Evolutionary conservation across 192 early-diverging fungal species (phyloP).

Genomic region (Coemansia sp.): DNA sequence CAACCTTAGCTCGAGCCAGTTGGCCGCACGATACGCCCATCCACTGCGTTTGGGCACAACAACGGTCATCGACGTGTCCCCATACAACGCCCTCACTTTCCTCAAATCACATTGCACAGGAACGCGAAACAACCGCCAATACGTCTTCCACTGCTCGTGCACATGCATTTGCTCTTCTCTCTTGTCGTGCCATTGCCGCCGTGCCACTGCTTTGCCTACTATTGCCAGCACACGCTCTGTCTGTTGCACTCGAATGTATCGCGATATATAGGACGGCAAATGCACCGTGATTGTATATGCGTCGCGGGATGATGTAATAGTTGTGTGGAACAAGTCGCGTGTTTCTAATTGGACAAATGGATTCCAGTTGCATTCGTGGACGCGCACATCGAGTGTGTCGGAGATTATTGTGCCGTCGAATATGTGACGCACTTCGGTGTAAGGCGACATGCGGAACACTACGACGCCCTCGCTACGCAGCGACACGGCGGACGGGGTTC

Average conservation of each 20-base stretch:
- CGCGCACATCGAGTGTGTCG: conserved; percentile 3
- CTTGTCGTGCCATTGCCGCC: conserved; percentile 25
- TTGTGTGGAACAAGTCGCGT: conserved; percentile 25
- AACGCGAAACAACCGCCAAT: conserved; percentile 31
- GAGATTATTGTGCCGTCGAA: conserved; percentile 30
- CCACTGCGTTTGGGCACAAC: conserved; percentile 14
- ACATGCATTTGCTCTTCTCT: conserved; percentile 1
- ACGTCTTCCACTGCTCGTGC: conserved; percentile 41
- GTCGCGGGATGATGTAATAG: conserved; percentile 11
- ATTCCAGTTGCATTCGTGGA: conserved; percentile 35
- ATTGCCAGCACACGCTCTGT: conserved; percentile 23
- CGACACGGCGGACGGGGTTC: conserved; percentile 13
- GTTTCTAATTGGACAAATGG: conserved; percentile 29
- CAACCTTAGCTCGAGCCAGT: conserved; percentile 20
- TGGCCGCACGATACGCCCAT: conserved; percentile 7
- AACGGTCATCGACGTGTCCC: conserved; percentile 15
- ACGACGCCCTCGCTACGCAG: conserved; percentile 32
- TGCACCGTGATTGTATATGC: conserved; percentile 18
- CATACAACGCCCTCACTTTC: conserved; percentile 22
- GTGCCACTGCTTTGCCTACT: conserved; percentile 43
- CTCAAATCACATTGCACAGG: conserved; percentile 23
- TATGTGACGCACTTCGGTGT: conserved; percentile 23
- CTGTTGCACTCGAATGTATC: conserved; percentile 37
- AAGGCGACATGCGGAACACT: conserved; percentile 18
- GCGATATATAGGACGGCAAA: conserved; percentile 30